Percentiles rank a stretch among this genome's conserved stretches.
These are phyloP conservation scores for Backusella mclennaniae DNA, from an alignment of 192 early-diverging fungal genomes.

Conservation along the genomic window DNA sequence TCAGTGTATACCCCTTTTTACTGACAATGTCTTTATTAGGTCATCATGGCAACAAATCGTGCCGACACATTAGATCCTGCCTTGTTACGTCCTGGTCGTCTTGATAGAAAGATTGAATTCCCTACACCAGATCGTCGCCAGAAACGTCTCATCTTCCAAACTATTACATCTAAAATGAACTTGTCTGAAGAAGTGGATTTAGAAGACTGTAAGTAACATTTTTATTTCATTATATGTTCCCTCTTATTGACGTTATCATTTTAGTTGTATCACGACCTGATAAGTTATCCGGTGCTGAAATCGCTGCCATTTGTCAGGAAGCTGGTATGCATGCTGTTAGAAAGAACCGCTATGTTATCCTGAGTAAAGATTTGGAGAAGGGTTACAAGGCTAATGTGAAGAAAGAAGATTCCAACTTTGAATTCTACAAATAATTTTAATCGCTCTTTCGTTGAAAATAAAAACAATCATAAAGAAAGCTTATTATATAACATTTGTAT, in stretches of 20 bases:
- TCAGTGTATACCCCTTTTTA: not conserved
- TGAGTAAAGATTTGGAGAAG: conserved; percentile 95
- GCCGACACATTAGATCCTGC: conserved; percentile 97
- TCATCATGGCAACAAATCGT: conserved; percentile 99
- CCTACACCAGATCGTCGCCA: conserved; percentile 96
- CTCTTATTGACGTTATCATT: not conserved
- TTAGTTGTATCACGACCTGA: conserved; percentile 93
- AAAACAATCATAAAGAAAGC: not conserved
- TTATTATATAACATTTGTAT: not conserved
- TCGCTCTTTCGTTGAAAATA: not conserved
- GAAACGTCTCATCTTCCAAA: conserved; percentile 95
- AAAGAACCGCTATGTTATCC: conserved; percentile 95
- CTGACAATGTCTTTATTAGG: conserved; percentile 40
- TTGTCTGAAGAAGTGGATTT: conserved; percentile 97
- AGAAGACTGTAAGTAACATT: conserved; percentile 79
- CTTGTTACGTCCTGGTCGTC: conserved; percentile 91
- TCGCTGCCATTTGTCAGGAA: conserved; percentile 97
- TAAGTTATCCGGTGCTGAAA: conserved; percentile 96
- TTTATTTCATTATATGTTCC: not conserved
- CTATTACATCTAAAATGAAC: conserved; percentile 96
- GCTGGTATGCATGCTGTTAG: conserved; percentile 98
- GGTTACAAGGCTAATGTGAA: conserved; percentile 95
- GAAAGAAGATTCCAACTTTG: conserved; percentile 93
- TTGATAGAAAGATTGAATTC: conserved; percentile 99
- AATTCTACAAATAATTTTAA: conserved; percentile 83